Conservation (phyloP, 805 yeast genomes). For the Starmerella bombicola region DNA sequence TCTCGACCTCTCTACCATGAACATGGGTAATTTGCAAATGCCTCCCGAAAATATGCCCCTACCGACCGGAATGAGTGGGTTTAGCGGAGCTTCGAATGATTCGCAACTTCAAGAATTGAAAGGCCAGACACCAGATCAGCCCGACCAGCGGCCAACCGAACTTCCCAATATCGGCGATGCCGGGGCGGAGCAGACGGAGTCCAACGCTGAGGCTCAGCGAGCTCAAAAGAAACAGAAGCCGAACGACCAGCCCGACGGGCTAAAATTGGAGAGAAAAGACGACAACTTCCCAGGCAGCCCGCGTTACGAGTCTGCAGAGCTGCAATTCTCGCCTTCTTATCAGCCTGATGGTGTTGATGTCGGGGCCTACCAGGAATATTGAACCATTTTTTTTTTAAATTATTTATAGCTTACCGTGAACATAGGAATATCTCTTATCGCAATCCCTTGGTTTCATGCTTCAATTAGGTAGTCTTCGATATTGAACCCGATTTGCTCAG, state of each 20-base stretch:
- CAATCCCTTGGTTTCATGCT: conserved; percentile 6
- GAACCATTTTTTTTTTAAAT: neutral
- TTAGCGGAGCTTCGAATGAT: neutral
- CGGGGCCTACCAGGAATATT: no score
- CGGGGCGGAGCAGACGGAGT: conserved; percentile 4
- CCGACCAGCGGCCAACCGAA: neutral
- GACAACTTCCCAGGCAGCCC: neutral
- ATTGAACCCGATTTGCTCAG: conserved; percentile 53
- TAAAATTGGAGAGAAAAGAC: neutral
- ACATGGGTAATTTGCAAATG: neutral
- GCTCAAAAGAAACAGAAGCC: neutral
- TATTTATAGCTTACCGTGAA: neutral
- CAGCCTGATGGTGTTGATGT: neutral
- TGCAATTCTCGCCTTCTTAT: neutral
- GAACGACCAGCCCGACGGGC: neutral
- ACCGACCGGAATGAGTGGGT: neutral
- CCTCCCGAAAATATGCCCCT: neutral
- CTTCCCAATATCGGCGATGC: neutral
- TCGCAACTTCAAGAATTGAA: neutral
- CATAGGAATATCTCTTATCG: neutral
- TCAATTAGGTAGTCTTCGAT: conserved; percentile 48
- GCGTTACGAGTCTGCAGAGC: neutral
- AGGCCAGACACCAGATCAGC: conserved; percentile 1
- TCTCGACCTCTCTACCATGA: neutral
- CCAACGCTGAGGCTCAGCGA: neutral